phyloP scores from a whole-genome alignment of 2,329 filamentous ascomycete genomes.

The Diaporthe vaccinii region DNA sequence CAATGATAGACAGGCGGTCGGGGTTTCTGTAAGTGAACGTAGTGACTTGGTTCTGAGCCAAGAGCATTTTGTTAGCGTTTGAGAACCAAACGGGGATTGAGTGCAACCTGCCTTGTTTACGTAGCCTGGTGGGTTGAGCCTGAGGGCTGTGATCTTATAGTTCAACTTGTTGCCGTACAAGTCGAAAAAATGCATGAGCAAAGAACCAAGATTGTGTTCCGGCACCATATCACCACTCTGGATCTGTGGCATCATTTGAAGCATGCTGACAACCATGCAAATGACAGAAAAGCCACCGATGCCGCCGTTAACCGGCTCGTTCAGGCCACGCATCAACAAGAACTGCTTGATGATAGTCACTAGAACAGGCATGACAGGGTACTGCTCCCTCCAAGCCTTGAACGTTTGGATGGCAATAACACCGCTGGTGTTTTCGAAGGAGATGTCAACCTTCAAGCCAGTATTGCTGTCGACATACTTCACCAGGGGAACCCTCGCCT shows the following conservation, averaged over 20 bases:
- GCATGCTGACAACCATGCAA: conserved; percentile 90
- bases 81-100: neutral
- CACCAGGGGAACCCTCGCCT: conserved; percentile 89
- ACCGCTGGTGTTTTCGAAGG: conserved; percentile 92
- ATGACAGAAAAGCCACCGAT: conserved; percentile 95
- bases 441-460: conserved; percentile 88
- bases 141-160: conserved; percentile 77
- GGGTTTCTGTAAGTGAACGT: conserved; percentile 69
- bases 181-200: conserved; percentile 89
- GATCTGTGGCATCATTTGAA: conserved; percentile 83
- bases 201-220: conserved; percentile 80
- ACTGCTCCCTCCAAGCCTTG: conserved; percentile 80
- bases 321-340: conserved; percentile 87
- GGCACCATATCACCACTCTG: conserved; percentile 71
- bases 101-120: conserved; percentile 76
- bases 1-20: conserved; percentile 86
- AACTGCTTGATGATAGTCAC: conserved; percentile 95
- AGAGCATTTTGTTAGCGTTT: conserved; percentile 9
- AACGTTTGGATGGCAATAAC: conserved; percentile 86
- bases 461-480: conserved; percentile 88
- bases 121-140: conserved; percentile 80
- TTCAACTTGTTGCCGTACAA: conserved; percentile 90
- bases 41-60: conserved; percentile 57
- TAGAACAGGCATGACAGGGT: conserved; percentile 87
- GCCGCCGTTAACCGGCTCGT: conserved; percentile 91